Evolutionary conservation across 768 basidiomycete species (phyloP), one percentile per base, ranked within the genome.

Genomic region (Omphalotus guepiniiformis): DNA sequence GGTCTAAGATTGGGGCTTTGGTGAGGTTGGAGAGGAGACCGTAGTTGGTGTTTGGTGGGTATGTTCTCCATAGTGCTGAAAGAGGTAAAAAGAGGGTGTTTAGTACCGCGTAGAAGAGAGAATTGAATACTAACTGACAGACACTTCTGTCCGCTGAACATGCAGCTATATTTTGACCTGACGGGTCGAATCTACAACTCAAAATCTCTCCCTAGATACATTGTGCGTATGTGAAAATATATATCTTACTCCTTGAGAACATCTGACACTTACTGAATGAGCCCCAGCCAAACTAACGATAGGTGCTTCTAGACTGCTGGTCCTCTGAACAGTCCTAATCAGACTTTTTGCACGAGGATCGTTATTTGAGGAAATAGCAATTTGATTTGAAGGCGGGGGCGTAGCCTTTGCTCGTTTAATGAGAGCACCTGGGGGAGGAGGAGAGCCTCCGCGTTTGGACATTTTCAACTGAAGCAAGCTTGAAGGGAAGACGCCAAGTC

Each of bases 111-210:
- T 47, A 12, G 30, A 35, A 45, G 23, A 19, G 28, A 30, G 40
- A 16, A 25, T 18, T 19, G 8, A 19, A 9, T 39, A 8, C 8
- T 8, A 4, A 81, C 91, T 65, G 58, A 91, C 93, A 95, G 53
- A 98, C 84, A 53, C 84, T 84, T 58, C 90, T 75, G 67, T 99
- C 95, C 2, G 87, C 78, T 12, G 91, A 93, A 60, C 87, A 91
- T 7, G 93, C 93, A 32, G 95, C 96, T 49, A 98, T 82, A 55
- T 89, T 90, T 63, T 94, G 86, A 3, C 96, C 96, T 2, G 87
- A 87, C 12, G 93, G 92, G 59, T 95, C 92, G 62, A 98, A 98
- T 55, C 91, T 79, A 70, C 93, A 91, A 55, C 88, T 88, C 53
- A 94, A 54, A 52, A 97, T 90, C 70, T 99, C 96, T 6, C 75